Conservation (phyloP, 345 rosid species). For the Citrus inodora region DNA sequence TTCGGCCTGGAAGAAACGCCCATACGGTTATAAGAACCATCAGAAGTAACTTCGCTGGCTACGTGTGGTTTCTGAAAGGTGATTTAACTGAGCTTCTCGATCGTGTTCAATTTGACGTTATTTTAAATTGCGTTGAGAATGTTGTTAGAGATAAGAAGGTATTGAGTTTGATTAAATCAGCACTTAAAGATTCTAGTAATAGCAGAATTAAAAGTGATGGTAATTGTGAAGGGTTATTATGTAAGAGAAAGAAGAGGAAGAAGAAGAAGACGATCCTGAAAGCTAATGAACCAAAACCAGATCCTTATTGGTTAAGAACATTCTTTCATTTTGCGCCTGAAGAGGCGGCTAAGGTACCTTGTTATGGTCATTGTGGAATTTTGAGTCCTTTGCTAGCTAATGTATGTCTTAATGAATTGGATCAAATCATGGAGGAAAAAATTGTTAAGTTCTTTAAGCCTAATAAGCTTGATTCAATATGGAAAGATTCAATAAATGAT, state of each 20-base stretch:
- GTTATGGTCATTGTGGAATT: constrained; percentile 82
- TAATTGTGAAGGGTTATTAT: constrained; percentile 34
- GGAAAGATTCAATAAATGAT: constrained; percentile 80
- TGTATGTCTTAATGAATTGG: constrained; percentile 80
- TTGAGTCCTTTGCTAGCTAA: constrained; percentile 91
- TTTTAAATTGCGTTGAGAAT: constrained; percentile 53
- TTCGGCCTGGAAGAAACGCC: constrained; percentile 89
- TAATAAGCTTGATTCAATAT: constrained; percentile 72
- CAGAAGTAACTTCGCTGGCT: constrained; percentile 86
- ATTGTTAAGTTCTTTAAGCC: constrained; percentile 70
- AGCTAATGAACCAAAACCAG: constrained; percentile 89
- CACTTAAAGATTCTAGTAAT: constrained; percentile 34
- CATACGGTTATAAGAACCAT: constrained; percentile 89
- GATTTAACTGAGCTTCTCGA: constrained; percentile 64
- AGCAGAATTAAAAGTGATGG: constrained; percentile 22
- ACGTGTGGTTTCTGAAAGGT: constrained; percentile 86
- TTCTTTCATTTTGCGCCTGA: constrained; percentile 84
- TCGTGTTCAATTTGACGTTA: constrained; percentile 43
- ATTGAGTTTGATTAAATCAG: constrained; percentile 54
- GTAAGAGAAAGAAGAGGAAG: constrained; percentile 39
- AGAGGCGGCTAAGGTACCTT: constrained; percentile 85
- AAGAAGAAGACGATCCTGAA: constrained; percentile 72
- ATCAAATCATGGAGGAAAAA: constrained; percentile 72
- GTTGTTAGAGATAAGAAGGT: constrained; percentile 72
- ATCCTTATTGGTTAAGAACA: constrained; percentile 91